These are phyloP conservation scores for Solanum appendiculatum DNA, from an alignment of 257 asterid genomes.

Conservation along the genomic window DNA sequence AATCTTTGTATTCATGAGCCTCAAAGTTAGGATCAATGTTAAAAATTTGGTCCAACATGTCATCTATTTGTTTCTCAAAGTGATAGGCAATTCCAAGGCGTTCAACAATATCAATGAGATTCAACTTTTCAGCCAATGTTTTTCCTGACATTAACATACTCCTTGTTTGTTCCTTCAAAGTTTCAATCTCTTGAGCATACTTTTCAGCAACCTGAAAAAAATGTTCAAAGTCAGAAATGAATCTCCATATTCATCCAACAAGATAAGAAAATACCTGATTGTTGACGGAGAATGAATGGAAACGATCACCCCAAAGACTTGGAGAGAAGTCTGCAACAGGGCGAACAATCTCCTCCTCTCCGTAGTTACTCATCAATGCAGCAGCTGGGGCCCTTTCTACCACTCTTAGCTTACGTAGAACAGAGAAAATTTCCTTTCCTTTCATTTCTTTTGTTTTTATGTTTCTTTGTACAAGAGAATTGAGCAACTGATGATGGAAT, in stretches of 20 bases:
- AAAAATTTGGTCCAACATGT: not conserved
- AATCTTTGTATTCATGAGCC: not conserved
- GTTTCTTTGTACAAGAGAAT: too few relatives aligned
- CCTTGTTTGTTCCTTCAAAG: constrained; percentile 18
- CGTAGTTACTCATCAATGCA: not conserved
- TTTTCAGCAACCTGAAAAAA: not conserved
- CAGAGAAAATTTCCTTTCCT: too few relatives aligned
- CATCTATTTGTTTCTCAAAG: constrained; percentile 21
- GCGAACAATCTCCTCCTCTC: constrained; percentile 3
- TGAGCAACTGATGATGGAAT: too few relatives aligned
- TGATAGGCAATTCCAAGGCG: constrained; percentile 29
- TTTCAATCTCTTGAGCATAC: constrained; percentile 5
- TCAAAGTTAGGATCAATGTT: not conserved
- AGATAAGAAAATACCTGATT: not conserved
- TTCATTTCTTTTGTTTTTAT: too few relatives aligned
- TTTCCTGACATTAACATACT: not conserved
- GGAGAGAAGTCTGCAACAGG: constrained; percentile 21
- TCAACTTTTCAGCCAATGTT: not conserved
- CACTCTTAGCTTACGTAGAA: too few relatives aligned
- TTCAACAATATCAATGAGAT: constrained; percentile 17
- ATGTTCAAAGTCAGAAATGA: not conserved
- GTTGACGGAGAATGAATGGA: constrained; percentile 1
- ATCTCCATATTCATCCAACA: not conserved
- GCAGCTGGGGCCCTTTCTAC: not conserved
- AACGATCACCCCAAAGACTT: constrained; percentile 23